Evolutionary conservation across 257 asterid genomes (phyloP), one percentile per base, ranked within the genome.

Genomic region (Knoxia roxburghii): DNA sequence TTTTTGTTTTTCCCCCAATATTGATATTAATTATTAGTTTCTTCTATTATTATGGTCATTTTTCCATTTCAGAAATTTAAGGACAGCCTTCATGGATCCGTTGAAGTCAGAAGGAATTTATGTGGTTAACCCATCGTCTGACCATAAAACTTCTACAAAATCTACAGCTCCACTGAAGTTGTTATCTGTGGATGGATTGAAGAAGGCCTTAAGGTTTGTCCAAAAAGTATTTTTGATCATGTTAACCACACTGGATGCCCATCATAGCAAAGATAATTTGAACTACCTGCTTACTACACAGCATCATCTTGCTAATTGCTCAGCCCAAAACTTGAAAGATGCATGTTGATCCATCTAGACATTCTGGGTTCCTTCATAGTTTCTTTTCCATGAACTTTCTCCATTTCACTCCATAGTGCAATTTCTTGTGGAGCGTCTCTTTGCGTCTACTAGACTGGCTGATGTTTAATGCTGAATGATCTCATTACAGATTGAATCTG

Each of bases 41-140:
- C 52, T 43, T 41, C 46, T 60, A 40, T 69, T 69, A 21, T 55
- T 1, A 23, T 50, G 33, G 50, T 32, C 33, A 73, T 68, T 60
- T 24, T 64, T 58, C 14, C 29, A 55, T 57, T 72, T 75, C 88
- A 93, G 99, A 82, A 93, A 93, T 78, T 68, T 93, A 71, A 77
- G 64, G 75, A 88, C 92, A 59, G 96, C 89, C 48, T 90, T 86
- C 85, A 84, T 80, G 75, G 79, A 82, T 72, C 81, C 79, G 76
- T 81, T 82, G 72, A 88, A 88, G 80, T 80, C 85, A 7, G 95
- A 93, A 76, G 95, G 97, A 54, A 84, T 93, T 59, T 90, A 88
- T 26, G 60, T 81, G 14, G 89, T 93, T 61, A 78, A 84, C 62
- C 96, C 92, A 61, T 39, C 60, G 33, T 77, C 75, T 55, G 76